Evolutionary conservation across 2,329 filamentous ascomycete species (phyloP), one percentile per base, ranked within the genome.

Genomic region (Alternaria longipes): DNA sequence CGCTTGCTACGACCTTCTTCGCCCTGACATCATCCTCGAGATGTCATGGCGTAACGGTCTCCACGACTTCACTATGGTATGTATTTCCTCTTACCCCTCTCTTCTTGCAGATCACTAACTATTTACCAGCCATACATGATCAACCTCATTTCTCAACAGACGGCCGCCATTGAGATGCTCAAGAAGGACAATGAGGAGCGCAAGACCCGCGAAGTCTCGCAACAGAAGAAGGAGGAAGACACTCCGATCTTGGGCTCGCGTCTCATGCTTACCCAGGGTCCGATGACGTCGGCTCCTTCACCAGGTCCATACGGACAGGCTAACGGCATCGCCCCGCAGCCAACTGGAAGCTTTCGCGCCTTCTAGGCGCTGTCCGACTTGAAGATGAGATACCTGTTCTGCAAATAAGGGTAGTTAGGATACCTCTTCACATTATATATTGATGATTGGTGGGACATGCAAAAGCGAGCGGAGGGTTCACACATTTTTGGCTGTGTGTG

Each of bases 161-260:
- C 92, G 40, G 89, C 91, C 69, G 90, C 96, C 58, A 90, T 99
- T 69, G 88, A 93, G 60, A 79, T 85, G 61, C 87, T 99, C 63
- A 97, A 96, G 86, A 92, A 92, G 64, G 96, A 99, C 81, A 99
- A 98, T 76, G 96, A 99, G 81, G 92, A 94, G 77, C 91, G 94
- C 74, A 97, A 97, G 80, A 81, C 83, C 18, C 83, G 83, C 64
- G 87, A 90, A 81, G 85, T 85, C 36, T 89, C 89, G 66, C 91
- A 95, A 68, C 88, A 94, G 83, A 94, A 92, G 84, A 92, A 94
- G 57, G 94, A 98, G 75, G 93, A 97, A 75, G 94, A 91, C 80
- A 94, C 93, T 1, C 95, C 95, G 5, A 98, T 99, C 73, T 87
- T 99, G 26, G 94, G 94, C 55, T 91, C 89, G 67, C 89, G 95